phyloP scores from a whole-genome alignment of 2,329 filamentous ascomycete genomes.

The Ophiostoma sp. region DNA sequence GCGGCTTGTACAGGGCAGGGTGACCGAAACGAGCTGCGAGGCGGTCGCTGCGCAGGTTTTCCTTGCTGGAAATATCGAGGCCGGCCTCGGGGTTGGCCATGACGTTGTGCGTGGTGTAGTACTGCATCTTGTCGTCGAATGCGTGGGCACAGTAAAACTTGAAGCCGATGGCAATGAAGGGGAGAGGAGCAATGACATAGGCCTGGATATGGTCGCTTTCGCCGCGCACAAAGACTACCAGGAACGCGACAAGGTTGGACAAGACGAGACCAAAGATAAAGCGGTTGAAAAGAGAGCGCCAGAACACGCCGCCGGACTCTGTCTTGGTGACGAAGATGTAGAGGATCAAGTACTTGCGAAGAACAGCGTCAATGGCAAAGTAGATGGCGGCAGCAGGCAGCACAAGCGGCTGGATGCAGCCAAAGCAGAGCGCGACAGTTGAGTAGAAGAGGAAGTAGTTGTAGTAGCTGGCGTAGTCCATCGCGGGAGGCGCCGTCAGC shows the following conservation, averaged over 20 bases:
- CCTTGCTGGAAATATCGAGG: constrained; percentile 44
- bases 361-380: constrained; percentile 76
- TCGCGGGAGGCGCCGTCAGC: constrained; percentile 82
- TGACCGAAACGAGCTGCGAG: constrained; percentile 79
- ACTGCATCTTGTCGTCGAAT: constrained; percentile 77
- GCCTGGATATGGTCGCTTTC: constrained; percentile 57
- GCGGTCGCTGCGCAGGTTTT: constrained; percentile 57
- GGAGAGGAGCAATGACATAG: constrained; percentile 65
- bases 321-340: constrained; percentile 97
- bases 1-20: constrained; percentile 78
- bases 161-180: constrained; percentile 73
- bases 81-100: constrained; percentile 41
- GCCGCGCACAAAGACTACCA: constrained; percentile 67
- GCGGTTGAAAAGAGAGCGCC: constrained; percentile 90
- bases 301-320: constrained; percentile 88
- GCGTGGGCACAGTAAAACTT: constrained; percentile 73
- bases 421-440: constrained; percentile 81
- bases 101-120: constrained; percentile 64
- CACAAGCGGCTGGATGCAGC: constrained; percentile 78
- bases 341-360: constrained; percentile 92
- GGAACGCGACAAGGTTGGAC: constrained; percentile 69
- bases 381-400: constrained; percentile 83
- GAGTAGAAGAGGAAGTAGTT: constrained; percentile 96
- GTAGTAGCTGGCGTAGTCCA: constrained; percentile 96
- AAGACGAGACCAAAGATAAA: constrained; percentile 76